Evolutionary conservation across 2,329 filamentous ascomycete species (phyloP).

Genomic region (Ceratocystis huliohia): DNA sequence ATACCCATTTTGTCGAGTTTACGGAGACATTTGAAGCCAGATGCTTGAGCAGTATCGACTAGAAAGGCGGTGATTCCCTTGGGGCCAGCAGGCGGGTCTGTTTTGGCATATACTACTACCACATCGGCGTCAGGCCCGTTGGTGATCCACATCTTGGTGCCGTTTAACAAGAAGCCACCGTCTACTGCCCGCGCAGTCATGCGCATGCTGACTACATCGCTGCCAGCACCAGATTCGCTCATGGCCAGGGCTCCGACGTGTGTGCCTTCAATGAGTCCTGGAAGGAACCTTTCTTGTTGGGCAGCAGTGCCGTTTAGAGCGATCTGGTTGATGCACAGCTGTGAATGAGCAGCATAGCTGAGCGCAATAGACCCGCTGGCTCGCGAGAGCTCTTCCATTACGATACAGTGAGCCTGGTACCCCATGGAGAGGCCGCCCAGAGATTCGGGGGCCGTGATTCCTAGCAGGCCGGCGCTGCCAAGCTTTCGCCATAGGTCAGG

Average conservation of each 20-base stretch:
- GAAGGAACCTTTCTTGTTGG: slow-evolving; percentile 72
- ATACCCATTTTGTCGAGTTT: slow-evolving; percentile 98
- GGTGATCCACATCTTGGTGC: slow-evolving; percentile 99
- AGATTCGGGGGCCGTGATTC: slow-evolving; percentile 85
- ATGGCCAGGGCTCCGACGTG: slow-evolving; percentile 83
- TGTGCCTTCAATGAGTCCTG: slow-evolving; percentile 66
- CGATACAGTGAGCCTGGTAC: slow-evolving; percentile 90
- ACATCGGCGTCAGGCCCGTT: slow-evolving; percentile 91
- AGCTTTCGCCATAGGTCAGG: slow-evolving; percentile 86
- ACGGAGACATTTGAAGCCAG: slow-evolving; percentile 73
- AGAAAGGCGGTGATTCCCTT: slow-evolving; percentile 95
- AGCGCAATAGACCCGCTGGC: slow-evolving; percentile 75
- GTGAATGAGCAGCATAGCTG: slow-evolving; percentile 89
- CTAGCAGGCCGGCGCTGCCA: slow-evolving; percentile 79
- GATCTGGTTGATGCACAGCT: slow-evolving; percentile 92
- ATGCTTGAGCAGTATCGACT: slow-evolving; percentile 52
- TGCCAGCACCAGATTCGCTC: slow-evolving; percentile 83
- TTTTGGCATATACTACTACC: slow-evolving; percentile 96
- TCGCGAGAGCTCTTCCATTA: slow-evolving; percentile 87
- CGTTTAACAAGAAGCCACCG: slow-evolving; percentile 75
- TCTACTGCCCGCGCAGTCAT: slow-evolving; percentile 68
- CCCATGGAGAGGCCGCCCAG: slow-evolving; percentile 84
- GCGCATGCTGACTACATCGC: slow-evolving; percentile 93
- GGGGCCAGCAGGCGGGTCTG: slow-evolving; percentile 61
- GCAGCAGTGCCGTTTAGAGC: slow-evolving; percentile 70